phyloP scores from a whole-genome alignment of 2,329 filamentous ascomycete genomes.

The Blumeria graminis region DNA sequence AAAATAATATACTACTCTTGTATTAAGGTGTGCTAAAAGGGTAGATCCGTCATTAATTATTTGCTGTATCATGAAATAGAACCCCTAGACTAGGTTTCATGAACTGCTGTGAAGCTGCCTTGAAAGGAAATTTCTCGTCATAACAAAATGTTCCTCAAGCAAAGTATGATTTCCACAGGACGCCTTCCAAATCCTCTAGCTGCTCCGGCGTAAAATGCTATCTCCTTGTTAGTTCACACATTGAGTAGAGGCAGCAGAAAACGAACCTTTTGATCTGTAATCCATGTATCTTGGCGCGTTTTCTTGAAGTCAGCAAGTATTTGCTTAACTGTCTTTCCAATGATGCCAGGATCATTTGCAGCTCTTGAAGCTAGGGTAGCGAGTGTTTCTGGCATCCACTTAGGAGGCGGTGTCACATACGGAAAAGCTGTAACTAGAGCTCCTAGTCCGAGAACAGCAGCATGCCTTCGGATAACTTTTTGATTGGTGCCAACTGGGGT shows the following conservation, averaged over 20 bases:
- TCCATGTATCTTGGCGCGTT: constrained; percentile 96
- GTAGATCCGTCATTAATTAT: no score
- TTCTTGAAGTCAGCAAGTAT: constrained; percentile 98
- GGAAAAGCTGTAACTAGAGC: constrained; percentile 88
- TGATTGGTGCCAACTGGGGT: constrained; percentile 48
- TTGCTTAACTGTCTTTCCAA: constrained; percentile 85
- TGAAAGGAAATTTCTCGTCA: no score
- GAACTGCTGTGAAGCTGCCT: no score
- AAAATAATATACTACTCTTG: no score
- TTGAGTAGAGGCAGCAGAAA: constrained; percentile 4
- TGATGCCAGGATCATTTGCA: constrained; percentile 69
- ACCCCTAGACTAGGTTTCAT: no score
- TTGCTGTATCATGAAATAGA: no score
- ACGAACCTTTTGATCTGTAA: constrained; percentile 85
- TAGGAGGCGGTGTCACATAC: constrained; percentile 74
- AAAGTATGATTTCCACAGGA: constrained; percentile 99
- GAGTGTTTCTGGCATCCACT: constrained; percentile 83
- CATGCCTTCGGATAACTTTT: constrained; percentile 62
- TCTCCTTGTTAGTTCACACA: constrained; percentile 7
- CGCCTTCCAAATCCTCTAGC: constrained; percentile 81
- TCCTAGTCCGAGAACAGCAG: constrained; percentile 75
- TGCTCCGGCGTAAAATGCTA: constrained; percentile 76
- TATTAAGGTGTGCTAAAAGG: no score
- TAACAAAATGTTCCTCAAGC: constrained; percentile 16
- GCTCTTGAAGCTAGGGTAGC: constrained; percentile 66